Conservation (phyloP, 1,284 basidiomycete genomes). For the Rhodotorula sp. region DNA sequence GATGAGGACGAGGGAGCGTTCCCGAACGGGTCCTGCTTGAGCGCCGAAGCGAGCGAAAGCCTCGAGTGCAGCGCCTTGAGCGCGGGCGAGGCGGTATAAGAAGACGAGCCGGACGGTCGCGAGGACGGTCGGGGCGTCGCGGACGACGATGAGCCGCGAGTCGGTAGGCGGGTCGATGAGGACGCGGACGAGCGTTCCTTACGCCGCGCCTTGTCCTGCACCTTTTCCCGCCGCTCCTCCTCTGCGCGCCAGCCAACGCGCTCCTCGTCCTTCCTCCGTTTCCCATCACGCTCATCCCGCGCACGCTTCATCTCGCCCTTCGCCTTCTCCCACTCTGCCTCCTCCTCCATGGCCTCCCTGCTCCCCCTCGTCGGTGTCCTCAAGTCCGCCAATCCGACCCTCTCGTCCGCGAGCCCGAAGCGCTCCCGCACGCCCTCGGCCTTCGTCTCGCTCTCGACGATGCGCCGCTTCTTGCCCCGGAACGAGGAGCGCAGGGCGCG, state of each 20-base stretch:
- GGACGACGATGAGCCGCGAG: background rate
- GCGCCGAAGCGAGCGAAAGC: slow-evolving; percentile 19
- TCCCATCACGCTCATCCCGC: background rate
- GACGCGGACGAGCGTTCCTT: background rate
- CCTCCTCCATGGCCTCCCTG: slow-evolving; percentile 57
- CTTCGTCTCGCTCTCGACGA: slow-evolving; percentile 21
- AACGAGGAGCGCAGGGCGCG: slow-evolving; percentile 72
- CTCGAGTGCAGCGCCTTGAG: slow-evolving; percentile 22
- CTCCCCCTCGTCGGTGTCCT: slow-evolving; percentile 45
- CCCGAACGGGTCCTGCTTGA: slow-evolving; percentile 28
- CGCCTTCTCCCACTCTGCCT: slow-evolving; percentile 60
- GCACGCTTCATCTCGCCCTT: slow-evolving; percentile 61
- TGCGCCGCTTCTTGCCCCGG: slow-evolving; percentile 73
- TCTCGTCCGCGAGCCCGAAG: slow-evolving; percentile 66
- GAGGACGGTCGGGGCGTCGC: background rate
- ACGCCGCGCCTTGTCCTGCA: background rate
- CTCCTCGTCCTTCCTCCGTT: slow-evolving; percentile 22
- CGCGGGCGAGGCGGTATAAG: slow-evolving; percentile 1
- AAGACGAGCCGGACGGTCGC: background rate
- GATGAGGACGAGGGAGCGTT: background rate
- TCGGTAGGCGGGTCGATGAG: background rate
- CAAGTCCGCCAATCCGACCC: slow-evolving; percentile 56
- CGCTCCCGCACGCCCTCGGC: slow-evolving; percentile 46
- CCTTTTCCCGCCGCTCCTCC: no score
- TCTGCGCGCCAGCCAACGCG: background rate